A percentile compares a stretch with the other conserved stretches of the same genome.
phyloP scores from a whole-genome alignment of 257 asterid genomes.

The Nicotiana undulata region DNA sequence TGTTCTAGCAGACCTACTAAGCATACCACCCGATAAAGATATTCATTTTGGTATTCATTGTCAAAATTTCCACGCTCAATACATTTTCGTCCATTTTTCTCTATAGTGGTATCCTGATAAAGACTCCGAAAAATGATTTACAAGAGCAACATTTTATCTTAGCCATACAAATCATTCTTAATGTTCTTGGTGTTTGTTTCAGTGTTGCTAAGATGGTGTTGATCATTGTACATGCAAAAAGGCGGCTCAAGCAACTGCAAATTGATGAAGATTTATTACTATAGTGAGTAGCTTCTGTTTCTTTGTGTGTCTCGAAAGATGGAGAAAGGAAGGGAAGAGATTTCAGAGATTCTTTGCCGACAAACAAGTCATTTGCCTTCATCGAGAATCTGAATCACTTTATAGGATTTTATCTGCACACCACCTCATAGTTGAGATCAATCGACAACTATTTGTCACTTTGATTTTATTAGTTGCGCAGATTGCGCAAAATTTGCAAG shows the following conservation, averaged over 20 bases:
- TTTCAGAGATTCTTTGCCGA: background rate
- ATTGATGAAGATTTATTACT: slow-evolving; percentile 49
- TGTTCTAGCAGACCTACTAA: too few species aligned
- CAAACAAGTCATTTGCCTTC: background rate
- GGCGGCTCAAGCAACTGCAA: slow-evolving; percentile 63
- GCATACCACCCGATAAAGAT: too few species aligned
- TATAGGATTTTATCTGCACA: background rate
- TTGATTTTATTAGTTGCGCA: background rate
- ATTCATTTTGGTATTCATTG: too few species aligned
- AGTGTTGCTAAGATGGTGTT: slow-evolving; percentile 47
- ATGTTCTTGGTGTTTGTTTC: slow-evolving; percentile 49
- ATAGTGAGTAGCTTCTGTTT: slow-evolving; percentile 30
- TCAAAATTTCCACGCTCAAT: background rate
- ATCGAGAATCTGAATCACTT: background rate
- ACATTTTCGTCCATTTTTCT: slow-evolving; percentile 5
- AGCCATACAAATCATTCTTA: slow-evolving; percentile 44
- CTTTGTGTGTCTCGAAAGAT: background rate
- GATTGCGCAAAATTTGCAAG: background rate
- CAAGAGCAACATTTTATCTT: slow-evolving; percentile 37
- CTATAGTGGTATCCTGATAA: slow-evolving; percentile 66
- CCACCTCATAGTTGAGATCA: background rate
- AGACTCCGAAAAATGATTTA: slow-evolving; percentile 71
- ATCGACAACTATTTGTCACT: background rate
- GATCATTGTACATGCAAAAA: slow-evolving; percentile 56
- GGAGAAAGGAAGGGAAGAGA: background rate